Percentiles rank a stretch among this genome's conserved stretches.
Conservation (phyloP, 2,329 filamentous ascomycete species). For the Tolypocladium endophyticum region DNA sequence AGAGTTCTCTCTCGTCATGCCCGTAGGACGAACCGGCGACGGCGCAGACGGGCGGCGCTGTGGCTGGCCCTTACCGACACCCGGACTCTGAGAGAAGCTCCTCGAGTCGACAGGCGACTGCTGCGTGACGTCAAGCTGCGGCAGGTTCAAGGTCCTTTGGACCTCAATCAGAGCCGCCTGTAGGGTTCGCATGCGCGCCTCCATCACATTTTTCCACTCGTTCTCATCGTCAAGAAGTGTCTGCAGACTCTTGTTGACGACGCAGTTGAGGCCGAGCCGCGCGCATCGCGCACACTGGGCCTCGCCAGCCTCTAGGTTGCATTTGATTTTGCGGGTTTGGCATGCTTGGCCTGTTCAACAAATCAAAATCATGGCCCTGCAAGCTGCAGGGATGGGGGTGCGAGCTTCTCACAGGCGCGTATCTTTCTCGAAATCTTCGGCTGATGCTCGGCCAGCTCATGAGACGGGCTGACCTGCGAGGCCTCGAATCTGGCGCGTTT, state of each 20-base stretch:
- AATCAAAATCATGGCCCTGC: not conserved
- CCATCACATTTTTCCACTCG: conserved; percentile 26
- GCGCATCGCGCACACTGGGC: conserved; percentile 36
- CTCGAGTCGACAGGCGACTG: not conserved
- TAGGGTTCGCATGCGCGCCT: conserved; percentile 14
- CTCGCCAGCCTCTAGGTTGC: conserved; percentile 34
- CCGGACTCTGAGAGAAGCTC: not conserved
- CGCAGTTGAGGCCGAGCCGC: conserved; percentile 37
- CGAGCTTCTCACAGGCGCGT: conserved; percentile 16
- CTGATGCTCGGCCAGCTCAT: conserved; percentile 5
- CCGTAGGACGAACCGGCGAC: conserved; percentile 7
- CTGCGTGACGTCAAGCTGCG: not conserved
- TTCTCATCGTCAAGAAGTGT: conserved; percentile 43
- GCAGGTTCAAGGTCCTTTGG: conserved; percentile 11
- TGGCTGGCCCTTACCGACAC: not conserved
- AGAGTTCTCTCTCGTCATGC: conserved; percentile 22
- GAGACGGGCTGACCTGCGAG: conserved; percentile 7
- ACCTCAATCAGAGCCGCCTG: conserved; percentile 15
- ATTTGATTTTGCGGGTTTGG: conserved; percentile 44
- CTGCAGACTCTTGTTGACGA: conserved; percentile 45
- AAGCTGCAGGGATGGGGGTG: not conserved
- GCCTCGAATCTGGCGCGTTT: conserved; percentile 11
- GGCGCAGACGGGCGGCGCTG: not conserved
- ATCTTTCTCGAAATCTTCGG: conserved; percentile 22
- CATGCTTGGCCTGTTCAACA: conserved; percentile 27